phyloP scores from a whole-genome alignment of 768 basidiomycete genomes.

The Russula abietina region DNA sequence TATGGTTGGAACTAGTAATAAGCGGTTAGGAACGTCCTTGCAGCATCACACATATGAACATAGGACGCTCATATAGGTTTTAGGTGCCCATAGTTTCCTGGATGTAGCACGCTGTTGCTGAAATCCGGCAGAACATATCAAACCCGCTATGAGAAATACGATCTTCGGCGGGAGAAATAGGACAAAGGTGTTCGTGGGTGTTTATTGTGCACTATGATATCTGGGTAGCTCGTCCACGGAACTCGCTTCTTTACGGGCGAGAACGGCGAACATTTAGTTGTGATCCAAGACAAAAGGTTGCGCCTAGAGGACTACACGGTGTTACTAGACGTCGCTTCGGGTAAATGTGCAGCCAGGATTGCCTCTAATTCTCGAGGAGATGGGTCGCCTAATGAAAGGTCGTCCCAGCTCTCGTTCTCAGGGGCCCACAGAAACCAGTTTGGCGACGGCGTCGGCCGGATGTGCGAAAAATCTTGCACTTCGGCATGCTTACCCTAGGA shows the following conservation, averaged over 20 bases:
- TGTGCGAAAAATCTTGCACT: conserved; percentile 84
- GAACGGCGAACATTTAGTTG: neutral
- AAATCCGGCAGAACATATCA: neutral
- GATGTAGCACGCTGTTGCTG: neutral
- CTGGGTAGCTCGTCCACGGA: neutral
- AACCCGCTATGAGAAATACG: neutral
- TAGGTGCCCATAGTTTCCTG: neutral
- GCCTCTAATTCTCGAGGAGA: conserved; percentile 1
- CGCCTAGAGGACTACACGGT: neutral
- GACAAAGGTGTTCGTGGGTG: too few species aligned
- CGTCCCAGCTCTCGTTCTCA: conserved; percentile 12
- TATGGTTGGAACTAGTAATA: too few species aligned
- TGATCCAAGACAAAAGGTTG: neutral
- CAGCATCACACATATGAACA: too few species aligned
- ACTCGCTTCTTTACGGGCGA: neutral
- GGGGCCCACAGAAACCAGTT: conserved; percentile 45
- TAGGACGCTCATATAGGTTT: too few species aligned
- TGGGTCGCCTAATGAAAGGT: neutral
- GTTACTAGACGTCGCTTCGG: neutral
- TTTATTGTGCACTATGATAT: neutral
- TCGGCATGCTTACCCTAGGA: conserved; percentile 39
- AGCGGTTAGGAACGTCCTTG: too few species aligned
- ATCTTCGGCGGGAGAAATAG: neutral
- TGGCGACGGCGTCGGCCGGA: conserved; percentile 67
- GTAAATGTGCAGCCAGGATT: conserved; percentile 9